Evolutionary conservation across 192 early-diverging fungal species (phyloP), one percentile per base, ranked within the genome.

Genomic region (Polychytrium aggregatum): DNA sequence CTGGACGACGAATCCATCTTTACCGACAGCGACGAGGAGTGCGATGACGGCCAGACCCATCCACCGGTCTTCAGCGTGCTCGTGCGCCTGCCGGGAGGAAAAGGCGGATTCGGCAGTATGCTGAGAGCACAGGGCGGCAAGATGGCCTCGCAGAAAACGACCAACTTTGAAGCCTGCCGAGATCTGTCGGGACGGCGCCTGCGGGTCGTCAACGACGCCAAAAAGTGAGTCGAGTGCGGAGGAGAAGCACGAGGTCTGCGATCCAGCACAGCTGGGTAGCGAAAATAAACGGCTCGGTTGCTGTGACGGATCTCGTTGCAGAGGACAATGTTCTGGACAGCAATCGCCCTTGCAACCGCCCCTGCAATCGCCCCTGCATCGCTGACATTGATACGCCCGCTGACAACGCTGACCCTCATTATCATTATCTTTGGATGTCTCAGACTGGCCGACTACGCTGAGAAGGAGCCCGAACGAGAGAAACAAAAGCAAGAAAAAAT

Each of bases 101-200:
- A 94, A 48, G 96, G 96, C 34, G 96, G 96, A 17, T 99, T 99
- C 61, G 96, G 96, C 14, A 84, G 81, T 52, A 88, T 87, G 72
- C 65, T 99, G 53, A 79, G 92, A 54, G 86, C 90, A 0, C 89
- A 93, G 58, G 92, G 92, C 50, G 90, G 80, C 37, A 77, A 82
- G 30, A 92, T 88, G 86, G 71, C 81, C 27, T 73, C 84, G 17
- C 79, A 89, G 48, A 94, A 90, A 55, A 85, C 86, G 1, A 90
- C 84, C 20, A 92, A 92, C 62, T 87, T 79, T 44, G 96, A 99
- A 49, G 81, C 83, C 14, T 97, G 92, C 65, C 76, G 96, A 33
- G 93, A 99, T 67, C 67, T 97, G 41, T 82, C 82, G 40, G 93
- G 93, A 2, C 68, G 89, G 22, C 73, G 96, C 11, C 68, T 99